Evolutionary conservation across 192 early-diverging fungal species (phyloP).

Genomic region (Diversispora epigaea): DNA sequence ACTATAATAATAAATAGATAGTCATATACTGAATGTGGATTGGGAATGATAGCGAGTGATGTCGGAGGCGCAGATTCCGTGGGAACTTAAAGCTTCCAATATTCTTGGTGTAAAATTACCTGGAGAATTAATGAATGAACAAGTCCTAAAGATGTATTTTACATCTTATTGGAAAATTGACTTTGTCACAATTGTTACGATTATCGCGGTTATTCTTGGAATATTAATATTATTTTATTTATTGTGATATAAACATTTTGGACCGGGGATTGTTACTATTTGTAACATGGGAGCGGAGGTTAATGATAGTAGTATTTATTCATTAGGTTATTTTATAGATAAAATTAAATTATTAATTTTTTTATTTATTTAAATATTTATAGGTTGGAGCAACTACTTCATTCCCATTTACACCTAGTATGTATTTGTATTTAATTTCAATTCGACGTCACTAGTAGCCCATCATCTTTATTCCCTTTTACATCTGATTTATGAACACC

Average conservation of each 20-base stretch:
- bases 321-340: not conserved
- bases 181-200: not conserved
- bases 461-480: slow-evolving; percentile 75
- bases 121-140: slow-evolving; percentile 87
- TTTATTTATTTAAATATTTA: not conserved
- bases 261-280: slow-evolving; percentile 98
- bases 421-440: slow-evolving; percentile 83
- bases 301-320: slow-evolving; percentile 10
- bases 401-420: slow-evolving; percentile 86
- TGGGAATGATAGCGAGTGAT: slow-evolving; percentile 96
- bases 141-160: slow-evolving; percentile 90
- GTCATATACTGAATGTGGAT: slow-evolving; percentile 77
- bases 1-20: slow-evolving; percentile 29
- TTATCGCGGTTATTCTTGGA: not conserved
- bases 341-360: no score
- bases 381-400: slow-evolving; percentile 95
- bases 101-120: slow-evolving; percentile 93
- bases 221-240: not conserved
- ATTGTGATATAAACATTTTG: slow-evolving; percentile 76
- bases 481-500: slow-evolving; percentile 96
- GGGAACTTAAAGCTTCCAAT: slow-evolving; percentile 97
- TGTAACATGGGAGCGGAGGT: slow-evolving; percentile 99
- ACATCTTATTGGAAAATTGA: slow-evolving; percentile 68
- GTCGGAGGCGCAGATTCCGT: slow-evolving; percentile 99
- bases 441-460: slow-evolving; percentile 80